Evolutionary conservation across 768 basidiomycete genomes (phyloP).

Genomic region (Lactarius vividus): DNA sequence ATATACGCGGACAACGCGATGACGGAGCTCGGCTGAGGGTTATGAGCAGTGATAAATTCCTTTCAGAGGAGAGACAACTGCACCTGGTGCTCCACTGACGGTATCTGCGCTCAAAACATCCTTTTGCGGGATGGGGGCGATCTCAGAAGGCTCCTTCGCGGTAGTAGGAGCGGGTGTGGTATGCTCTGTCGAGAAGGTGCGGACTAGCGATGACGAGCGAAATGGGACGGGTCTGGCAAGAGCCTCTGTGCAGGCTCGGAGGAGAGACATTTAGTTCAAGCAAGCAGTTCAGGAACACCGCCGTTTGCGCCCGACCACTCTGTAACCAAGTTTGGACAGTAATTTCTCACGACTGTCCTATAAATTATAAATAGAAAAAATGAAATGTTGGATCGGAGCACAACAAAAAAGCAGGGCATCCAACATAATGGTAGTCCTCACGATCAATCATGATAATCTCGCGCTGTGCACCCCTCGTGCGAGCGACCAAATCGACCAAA

Average conservation of each 20-base stretch:
- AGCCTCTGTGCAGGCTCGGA: slow-evolving; percentile 41
- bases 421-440: not conserved
- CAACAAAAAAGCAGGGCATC: not conserved
- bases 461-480: not conserved
- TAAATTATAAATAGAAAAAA: too few species aligned
- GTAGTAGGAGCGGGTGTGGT: slow-evolving; percentile 29
- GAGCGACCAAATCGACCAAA: not conserved
- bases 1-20: slow-evolving; percentile 88
- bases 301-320: not conserved
- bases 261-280: slow-evolving; percentile 48
- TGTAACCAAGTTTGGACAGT: not conserved
- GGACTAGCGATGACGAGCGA: slow-evolving; percentile 19
- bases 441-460: not conserved
- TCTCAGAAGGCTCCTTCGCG: slow-evolving; percentile 39
- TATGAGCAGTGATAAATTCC: slow-evolving; percentile 3
- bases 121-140: slow-evolving; percentile 43
- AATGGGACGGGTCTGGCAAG: slow-evolving; percentile 29
- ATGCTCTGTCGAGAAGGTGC: slow-evolving; percentile 30
- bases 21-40: slow-evolving; percentile 69
- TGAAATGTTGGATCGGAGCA: too few species aligned
- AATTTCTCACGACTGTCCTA: not conserved
- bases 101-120: slow-evolving; percentile 77
- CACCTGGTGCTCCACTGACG: slow-evolving; percentile 85
- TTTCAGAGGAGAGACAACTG: slow-evolving; percentile 29
- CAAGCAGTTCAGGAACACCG: not conserved